phyloP scores from a whole-genome alignment of 2,329 filamentous ascomycete species.

The Thelonectria olida region DNA sequence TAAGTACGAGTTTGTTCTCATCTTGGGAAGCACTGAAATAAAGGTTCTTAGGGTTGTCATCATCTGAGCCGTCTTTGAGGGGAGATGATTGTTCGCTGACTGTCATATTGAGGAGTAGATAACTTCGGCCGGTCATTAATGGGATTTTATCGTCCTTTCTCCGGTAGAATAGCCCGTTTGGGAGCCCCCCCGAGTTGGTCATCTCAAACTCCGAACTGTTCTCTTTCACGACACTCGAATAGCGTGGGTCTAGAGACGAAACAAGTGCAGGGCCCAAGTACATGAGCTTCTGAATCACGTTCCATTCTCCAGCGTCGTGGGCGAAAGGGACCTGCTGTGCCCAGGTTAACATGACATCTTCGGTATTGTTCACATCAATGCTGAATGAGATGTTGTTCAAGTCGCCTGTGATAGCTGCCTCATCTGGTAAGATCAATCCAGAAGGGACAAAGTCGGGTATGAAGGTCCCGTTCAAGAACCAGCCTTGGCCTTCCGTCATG shows the following conservation, averaged over 20 bases:
- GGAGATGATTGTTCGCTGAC: neutral
- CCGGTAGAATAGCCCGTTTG: neutral
- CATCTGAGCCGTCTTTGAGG: neutral
- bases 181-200: neutral
- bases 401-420: neutral
- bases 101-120: constrained; percentile 2
- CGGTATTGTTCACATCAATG: too few relatives aligned
- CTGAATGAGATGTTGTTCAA: neutral
- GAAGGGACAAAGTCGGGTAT: neutral
- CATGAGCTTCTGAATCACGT: constrained; percentile 5
- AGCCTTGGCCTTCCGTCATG: neutral
- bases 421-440: neutral
- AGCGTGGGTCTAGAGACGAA: constrained; percentile 9
- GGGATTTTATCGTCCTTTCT: neutral
- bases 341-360: too few relatives aligned
- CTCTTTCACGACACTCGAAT: neutral
- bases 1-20: neutral
- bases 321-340: neutral
- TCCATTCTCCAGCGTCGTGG: constrained; percentile 11
- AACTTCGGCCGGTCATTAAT: constrained; percentile 9
- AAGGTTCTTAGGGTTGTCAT: neutral
- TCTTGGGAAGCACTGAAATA: constrained; percentile 4
- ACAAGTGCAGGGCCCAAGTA: constrained; percentile 4
- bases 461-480: constrained; percentile 5
- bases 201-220: neutral